These are phyloP conservation scores for Carex scoparia DNA, from an alignment of 176 grass and related monocot genomes.

Conservation along the genomic window DNA sequence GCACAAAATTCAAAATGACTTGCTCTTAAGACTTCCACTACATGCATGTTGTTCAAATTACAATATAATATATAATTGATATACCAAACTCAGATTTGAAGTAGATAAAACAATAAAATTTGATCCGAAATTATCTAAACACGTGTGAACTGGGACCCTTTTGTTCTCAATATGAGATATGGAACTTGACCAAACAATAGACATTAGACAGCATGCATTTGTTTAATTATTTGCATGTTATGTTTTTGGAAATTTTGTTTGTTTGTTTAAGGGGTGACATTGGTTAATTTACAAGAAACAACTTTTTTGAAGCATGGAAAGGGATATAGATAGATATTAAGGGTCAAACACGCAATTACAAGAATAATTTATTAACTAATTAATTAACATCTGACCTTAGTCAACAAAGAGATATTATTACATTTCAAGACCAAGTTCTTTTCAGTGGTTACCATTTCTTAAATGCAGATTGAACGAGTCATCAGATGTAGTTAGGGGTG, in stretches of 20 bases:
- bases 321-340: not conserved
- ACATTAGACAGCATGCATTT: not conserved
- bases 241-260: not conserved
- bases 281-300: not conserved
- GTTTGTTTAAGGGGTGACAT: not conserved
- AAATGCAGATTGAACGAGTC: not conserved
- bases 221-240: not conserved
- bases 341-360: conserved; percentile 9
- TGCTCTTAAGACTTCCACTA: not conserved
- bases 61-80: not conserved
- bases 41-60: not conserved
- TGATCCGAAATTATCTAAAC: not conserved
- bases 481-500: not conserved
- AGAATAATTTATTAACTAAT: not conserved
- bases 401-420: not conserved
- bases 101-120: not conserved
- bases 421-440: not conserved
- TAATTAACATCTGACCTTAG: not conserved
- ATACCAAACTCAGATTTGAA: not conserved
- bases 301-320: not conserved
- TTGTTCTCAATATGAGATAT: not conserved
- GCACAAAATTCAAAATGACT: not conserved
- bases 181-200: not conserved
- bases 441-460: not conserved
- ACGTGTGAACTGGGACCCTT: not conserved